phyloP scores from a whole-genome alignment of 1,284 basidiomycete genomes.

The Neolentinus lepideus region DNA sequence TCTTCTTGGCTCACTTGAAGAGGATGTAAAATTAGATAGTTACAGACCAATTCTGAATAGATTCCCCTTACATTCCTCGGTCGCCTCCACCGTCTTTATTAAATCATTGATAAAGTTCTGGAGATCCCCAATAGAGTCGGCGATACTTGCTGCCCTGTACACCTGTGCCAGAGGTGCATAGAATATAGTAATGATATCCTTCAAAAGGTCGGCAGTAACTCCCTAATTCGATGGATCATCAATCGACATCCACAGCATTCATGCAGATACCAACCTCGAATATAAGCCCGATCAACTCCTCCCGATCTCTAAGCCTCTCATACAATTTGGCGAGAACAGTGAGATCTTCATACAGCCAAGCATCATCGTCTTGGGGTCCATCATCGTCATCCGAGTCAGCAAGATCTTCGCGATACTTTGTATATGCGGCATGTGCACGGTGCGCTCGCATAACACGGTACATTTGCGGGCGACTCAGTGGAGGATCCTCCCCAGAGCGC shows the following conservation, averaged over 20 bases:
- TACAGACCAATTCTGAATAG: constrained; percentile 2
- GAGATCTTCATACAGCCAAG: constrained; percentile 92
- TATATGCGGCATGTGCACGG: constrained; percentile 71
- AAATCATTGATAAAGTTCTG: constrained; percentile 96
- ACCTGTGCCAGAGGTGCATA: constrained; percentile 98
- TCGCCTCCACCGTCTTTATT: constrained; percentile 89
- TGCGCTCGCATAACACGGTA: constrained; percentile 73
- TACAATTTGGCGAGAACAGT: constrained; percentile 75
- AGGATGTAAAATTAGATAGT: constrained; percentile 2
- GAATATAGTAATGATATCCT: constrained; percentile 99
- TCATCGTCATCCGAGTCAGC: constrained; percentile 89
- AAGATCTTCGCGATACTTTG: constrained; percentile 51
- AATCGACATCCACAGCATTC: not conserved
- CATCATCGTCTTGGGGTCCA: constrained; percentile 88
- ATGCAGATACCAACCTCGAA: constrained; percentile 66
- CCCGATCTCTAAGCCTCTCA: constrained; percentile 79
- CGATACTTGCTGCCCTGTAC: constrained; percentile 96
- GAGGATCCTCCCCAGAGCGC: constrained; percentile 73
- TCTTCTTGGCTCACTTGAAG: constrained; percentile 74
- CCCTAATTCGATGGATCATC: constrained; percentile 44
- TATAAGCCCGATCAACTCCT: constrained; percentile 89
- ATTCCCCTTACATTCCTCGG: constrained; percentile 65
- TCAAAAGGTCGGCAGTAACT: constrained; percentile 89
- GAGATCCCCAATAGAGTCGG: constrained; percentile 87
- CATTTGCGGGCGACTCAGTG: constrained; percentile 69